A percentile compares a stretch with the other conserved stretches of the same genome.
Evolutionary conservation across 2,329 filamentous ascomycete species (phyloP).

Genomic region (Myotisia sp.): DNA sequence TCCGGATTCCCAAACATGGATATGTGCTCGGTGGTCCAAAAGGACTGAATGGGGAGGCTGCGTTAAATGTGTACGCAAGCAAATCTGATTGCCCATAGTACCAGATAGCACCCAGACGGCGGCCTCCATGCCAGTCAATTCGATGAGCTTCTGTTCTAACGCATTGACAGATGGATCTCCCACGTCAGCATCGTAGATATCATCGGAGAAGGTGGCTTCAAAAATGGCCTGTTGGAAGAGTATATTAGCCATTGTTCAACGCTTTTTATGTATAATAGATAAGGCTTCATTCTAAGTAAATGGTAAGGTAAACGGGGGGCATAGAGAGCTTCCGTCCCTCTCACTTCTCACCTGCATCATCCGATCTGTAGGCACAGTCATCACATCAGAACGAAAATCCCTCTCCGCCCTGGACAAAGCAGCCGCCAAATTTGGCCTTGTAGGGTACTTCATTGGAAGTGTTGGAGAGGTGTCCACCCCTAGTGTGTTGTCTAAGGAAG

Average conservation of each 20-base stretch:
- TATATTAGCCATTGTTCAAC: not conserved
- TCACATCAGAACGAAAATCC: constrained; percentile 19
- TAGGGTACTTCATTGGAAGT: constrained; percentile 4
- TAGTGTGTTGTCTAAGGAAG: no score
- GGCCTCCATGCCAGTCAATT: constrained; percentile 23
- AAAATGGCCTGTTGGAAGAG: constrained; percentile 15
- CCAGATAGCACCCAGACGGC: constrained; percentile 23
- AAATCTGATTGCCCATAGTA: constrained; percentile 30
- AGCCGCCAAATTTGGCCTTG: constrained; percentile 8
- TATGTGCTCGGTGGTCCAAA: constrained; percentile 22
- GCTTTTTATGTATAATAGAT: not conserved
- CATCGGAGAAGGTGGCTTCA: constrained; percentile 22
- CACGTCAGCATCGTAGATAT: constrained; percentile 23
- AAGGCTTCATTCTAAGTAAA: not conserved
- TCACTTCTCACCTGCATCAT: constrained; percentile 17
- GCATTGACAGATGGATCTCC: constrained; percentile 17
- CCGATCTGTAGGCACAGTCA: constrained; percentile 17
- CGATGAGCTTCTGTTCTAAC: constrained; percentile 20
- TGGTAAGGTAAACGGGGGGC: not conserved
- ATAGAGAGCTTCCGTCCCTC: not conserved
- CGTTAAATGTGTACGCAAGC: constrained; percentile 20
- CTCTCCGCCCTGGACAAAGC: constrained; percentile 9
- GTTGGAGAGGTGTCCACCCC: no score
- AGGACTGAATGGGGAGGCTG: constrained; percentile 24
- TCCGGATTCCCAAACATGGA: constrained; percentile 21